A percentile compares a stretch with the other conserved stretches of the same genome.
These are phyloP conservation scores for Myriangium duriaei DNA, from an alignment of 2,329 filamentous ascomycete species.

Conservation along the genomic window DNA sequence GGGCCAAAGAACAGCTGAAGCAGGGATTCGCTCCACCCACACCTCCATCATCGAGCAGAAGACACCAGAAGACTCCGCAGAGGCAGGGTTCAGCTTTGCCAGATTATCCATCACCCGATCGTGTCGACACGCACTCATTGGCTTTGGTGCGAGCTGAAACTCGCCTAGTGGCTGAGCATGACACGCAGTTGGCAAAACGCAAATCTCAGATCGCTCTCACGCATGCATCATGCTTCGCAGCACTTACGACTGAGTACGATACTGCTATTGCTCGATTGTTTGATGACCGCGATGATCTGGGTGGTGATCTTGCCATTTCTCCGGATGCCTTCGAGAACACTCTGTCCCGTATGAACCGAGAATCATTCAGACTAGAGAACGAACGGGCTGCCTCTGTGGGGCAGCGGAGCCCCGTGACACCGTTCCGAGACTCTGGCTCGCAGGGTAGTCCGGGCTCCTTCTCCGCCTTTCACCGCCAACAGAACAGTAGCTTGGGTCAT, in stretches of 20 bases:
- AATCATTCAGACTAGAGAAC: conserved; percentile 16
- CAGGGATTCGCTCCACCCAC: conserved; percentile 15
- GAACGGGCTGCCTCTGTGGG: conserved; percentile 15
- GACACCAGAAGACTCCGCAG: too few relatives aligned
- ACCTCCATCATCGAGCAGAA: background rate
- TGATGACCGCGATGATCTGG: conserved; percentile 18
- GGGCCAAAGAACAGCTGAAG: conserved; percentile 21
- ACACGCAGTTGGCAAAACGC: conserved; percentile 20
- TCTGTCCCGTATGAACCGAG: conserved; percentile 17
- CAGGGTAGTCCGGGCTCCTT: too few relatives aligned
- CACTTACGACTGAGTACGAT: conserved; percentile 24
- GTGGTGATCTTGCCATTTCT: conserved; percentile 22
- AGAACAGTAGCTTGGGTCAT: too few relatives aligned
- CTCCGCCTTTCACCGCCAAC: too few relatives aligned
- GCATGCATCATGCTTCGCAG: conserved; percentile 23
- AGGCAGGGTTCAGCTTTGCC: too few relatives aligned
- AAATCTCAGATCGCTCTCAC: conserved; percentile 25
- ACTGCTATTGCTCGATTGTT: conserved; percentile 20
- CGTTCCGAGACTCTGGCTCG: too few relatives aligned
- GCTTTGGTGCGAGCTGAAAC: conserved; percentile 16
- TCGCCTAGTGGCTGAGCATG: conserved; percentile 22
- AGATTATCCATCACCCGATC: background rate
- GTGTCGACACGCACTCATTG: background rate
- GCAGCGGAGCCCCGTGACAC: background rate
- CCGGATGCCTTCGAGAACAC: conserved; percentile 23